Conservation (phyloP, 805 yeast species). For the Candida sithepensis region DNA sequence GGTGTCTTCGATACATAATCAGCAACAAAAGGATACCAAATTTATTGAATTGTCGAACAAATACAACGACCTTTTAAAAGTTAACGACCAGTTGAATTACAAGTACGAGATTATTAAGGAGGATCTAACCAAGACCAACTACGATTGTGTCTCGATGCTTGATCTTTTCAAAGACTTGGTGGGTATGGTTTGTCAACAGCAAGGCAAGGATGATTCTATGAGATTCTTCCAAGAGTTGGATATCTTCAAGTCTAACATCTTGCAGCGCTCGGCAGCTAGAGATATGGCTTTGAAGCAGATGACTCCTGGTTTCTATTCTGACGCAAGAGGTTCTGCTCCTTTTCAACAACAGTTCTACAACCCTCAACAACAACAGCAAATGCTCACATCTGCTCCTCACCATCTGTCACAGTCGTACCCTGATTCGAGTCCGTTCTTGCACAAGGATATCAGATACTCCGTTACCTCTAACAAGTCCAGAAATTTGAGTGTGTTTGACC, state of each 20-base stretch:
- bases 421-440: constrained; percentile 23
- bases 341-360: constrained; percentile 3
- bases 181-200: constrained; percentile 6
- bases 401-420: constrained; percentile 15
- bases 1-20: constrained; percentile 14
- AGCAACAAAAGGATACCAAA: constrained; percentile 11
- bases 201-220: constrained; percentile 2
- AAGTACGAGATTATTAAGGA: constrained; percentile 46
- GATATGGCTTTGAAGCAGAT: constrained; percentile 28
- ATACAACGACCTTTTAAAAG: constrained; percentile 39
- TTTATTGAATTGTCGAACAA: constrained; percentile 14
- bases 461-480: constrained; percentile 31
- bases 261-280: constrained; percentile 30
- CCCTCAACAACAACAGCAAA: constrained; percentile 11
- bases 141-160: constrained; percentile 49
- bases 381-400: constrained; percentile 9
- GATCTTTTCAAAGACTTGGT: constrained; percentile 35
- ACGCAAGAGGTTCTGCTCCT: not conserved
- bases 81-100: constrained; percentile 39
- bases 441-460: constrained; percentile 31
- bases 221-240: constrained; percentile 21
- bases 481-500: constrained; percentile 38
- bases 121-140: constrained; percentile 45
- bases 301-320: constrained; percentile 17
- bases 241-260: constrained; percentile 24